Conservation (phyloP, 495 filamentous ascomycete species). For the Xylaria acuta region DNA sequence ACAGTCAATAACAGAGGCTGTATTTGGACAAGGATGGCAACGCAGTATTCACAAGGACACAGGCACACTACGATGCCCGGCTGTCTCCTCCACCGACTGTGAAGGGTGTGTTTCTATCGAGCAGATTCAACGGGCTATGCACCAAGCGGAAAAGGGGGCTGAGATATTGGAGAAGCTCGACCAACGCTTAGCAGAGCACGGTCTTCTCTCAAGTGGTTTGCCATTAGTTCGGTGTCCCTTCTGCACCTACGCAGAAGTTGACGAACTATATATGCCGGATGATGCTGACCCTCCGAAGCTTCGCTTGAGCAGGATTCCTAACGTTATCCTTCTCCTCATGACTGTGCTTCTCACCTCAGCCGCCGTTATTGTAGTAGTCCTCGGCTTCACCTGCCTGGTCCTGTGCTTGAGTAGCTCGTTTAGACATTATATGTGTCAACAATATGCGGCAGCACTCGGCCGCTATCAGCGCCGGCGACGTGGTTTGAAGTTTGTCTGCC, state of each 20-base stretch:
- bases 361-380: constrained; percentile 51
- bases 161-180: constrained; percentile 76
- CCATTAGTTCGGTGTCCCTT: constrained; percentile 88
- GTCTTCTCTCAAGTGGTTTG: constrained; percentile 70
- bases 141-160: constrained; percentile 67
- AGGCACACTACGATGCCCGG: constrained; percentile 80
- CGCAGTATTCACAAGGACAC: constrained; percentile 74
- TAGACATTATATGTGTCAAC: constrained; percentile 39
- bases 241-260: constrained; percentile 87
- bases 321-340: constrained; percentile 50
- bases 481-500: constrained; percentile 77
- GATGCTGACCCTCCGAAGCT: constrained; percentile 53
- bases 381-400: constrained; percentile 44
- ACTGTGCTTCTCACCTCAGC: constrained; percentile 59
- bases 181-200: constrained; percentile 74
- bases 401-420: constrained; percentile 44
- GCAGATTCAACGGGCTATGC: constrained; percentile 73
- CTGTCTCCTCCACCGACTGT: constrained; percentile 72
- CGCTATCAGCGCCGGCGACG: constrained; percentile 67
- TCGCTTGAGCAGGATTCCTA: constrained; percentile 54
- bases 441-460: constrained; percentile 56
- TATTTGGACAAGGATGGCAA: constrained; percentile 92
- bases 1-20: constrained; percentile 76
- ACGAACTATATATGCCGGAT: constrained; percentile 73
- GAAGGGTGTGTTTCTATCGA: constrained; percentile 70